Evolutionary conservation across 176 grass and related monocot species (phyloP).

Genomic region (Rhynchospora pubera): DNA sequence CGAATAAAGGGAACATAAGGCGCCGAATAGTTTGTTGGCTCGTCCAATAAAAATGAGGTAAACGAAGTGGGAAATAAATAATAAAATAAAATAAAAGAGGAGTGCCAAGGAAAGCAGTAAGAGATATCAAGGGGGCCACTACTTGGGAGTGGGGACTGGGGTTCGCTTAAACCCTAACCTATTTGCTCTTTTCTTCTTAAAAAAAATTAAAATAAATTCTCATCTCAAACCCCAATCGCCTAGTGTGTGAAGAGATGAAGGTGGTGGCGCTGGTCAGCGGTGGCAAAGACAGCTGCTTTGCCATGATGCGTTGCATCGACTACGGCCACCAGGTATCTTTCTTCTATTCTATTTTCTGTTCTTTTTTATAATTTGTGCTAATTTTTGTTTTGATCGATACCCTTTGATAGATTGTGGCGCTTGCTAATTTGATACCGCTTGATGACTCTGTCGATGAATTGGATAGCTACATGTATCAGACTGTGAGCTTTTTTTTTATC

Average conservation of each 20-base stretch:
- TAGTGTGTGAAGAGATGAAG: slow-evolving; percentile 50
- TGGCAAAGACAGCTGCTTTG: slow-evolving; percentile 95
- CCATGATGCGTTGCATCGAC: slow-evolving; percentile 96
- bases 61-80: too few relatives aligned
- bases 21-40: too few relatives aligned
- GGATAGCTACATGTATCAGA: slow-evolving; percentile 99
- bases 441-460: slow-evolving; percentile 81
- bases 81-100: too few relatives aligned
- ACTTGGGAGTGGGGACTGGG: too few relatives aligned
- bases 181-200: too few relatives aligned
- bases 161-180: too few relatives aligned
- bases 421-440: slow-evolving; percentile 76
- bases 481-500: slow-evolving; percentile 33
- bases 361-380: neutral
- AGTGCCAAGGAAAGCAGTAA: too few relatives aligned
- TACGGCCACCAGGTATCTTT: slow-evolving; percentile 73
- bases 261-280: slow-evolving; percentile 96
- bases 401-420: slow-evolving; percentile 52
- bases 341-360: too few relatives aligned
- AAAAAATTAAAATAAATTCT: too few relatives aligned
- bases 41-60: too few relatives aligned
- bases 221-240: neutral
- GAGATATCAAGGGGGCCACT: too few relatives aligned
- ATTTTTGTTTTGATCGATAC: neutral
- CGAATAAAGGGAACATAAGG: too few relatives aligned